These are phyloP conservation scores for Pseudotsuga menziesii DNA, from an alignment of 75 land plant species.

Conservation along the genomic window DNA sequence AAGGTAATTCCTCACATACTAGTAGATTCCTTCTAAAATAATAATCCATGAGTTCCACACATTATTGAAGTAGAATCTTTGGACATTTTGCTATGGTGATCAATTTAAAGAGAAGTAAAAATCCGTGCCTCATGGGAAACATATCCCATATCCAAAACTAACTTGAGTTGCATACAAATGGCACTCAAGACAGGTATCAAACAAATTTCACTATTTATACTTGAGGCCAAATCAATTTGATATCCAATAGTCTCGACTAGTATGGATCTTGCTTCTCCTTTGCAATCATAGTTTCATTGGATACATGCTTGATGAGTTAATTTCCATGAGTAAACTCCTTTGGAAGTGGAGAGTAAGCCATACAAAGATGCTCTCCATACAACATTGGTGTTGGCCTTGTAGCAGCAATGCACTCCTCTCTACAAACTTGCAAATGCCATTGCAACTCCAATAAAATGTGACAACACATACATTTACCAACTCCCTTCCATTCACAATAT, in stretches of 20 bases:
- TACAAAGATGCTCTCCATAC: constrained; percentile 32
- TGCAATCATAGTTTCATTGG: neutral
- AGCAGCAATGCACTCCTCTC: constrained; percentile 58
- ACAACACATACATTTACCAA: constrained; percentile 53
- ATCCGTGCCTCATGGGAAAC: neutral
- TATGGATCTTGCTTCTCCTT: neutral
- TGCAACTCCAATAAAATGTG: constrained; percentile 86
- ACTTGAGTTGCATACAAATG: neutral
- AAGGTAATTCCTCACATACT: neutral
- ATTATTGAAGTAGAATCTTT: neutral
- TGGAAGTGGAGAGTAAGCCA: neutral
- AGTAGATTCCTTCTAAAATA: neutral
- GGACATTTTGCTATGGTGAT: neutral
- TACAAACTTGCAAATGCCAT: constrained; percentile 77
- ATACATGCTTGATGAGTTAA: neutral
- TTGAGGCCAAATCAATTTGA: neutral
- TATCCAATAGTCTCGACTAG: neutral
- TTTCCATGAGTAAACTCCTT: neutral
- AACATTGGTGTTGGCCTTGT: constrained; percentile 60
- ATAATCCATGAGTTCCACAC: neutral
- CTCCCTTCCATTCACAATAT: constrained; percentile 74
- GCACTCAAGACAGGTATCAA: neutral
- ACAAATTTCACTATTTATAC: neutral
- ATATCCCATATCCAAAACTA: constrained; percentile 1
- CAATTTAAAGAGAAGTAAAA: neutral